These are phyloP conservation scores for Plicaturopsis crispa DNA, from an alignment of 768 basidiomycete species.

Conservation along the genomic window DNA sequence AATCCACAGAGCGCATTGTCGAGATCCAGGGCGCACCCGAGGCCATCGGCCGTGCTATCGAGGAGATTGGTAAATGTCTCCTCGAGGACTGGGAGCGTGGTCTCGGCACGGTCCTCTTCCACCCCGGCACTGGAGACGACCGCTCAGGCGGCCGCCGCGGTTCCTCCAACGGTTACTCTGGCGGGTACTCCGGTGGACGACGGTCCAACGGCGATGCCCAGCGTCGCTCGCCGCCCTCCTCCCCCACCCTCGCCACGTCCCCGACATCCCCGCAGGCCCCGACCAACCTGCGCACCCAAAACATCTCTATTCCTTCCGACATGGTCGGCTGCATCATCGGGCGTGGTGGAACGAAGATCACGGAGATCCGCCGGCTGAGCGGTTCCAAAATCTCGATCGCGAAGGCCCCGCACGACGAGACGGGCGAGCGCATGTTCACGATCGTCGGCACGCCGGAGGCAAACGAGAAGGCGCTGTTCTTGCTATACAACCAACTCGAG, in stretches of 20 bases:
- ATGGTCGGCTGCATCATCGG: constrained; percentile 99
- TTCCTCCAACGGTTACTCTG: constrained; percentile 40
- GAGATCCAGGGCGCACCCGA: constrained; percentile 95
- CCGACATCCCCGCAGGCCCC: constrained; percentile 40
- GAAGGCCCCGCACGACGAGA: constrained; percentile 98
- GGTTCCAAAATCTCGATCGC: constrained; percentile 98
- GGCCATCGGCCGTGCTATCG: constrained; percentile 86
- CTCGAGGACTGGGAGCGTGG: constrained; percentile 97
- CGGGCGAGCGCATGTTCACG: constrained; percentile 99
- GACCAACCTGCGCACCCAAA: constrained; percentile 92
- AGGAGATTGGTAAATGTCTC: constrained; percentile 93
- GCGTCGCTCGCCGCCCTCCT: constrained; percentile 41
- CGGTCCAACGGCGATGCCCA: constrained; percentile 52
- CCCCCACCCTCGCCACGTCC: constrained; percentile 21
- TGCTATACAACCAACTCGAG: constrained; percentile 95
- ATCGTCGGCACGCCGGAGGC: constrained; percentile 94
- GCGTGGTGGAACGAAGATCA: constrained; percentile 95
- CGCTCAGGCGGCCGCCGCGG: constrained; percentile 45
- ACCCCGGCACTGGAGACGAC: constrained; percentile 83
- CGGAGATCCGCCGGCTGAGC: constrained; percentile 95
- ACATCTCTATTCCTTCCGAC: constrained; percentile 98
- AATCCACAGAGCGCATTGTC: constrained; percentile 98
- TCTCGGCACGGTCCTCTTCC: constrained; percentile 90
- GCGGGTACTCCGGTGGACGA: constrained; percentile 40
- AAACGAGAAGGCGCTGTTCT: constrained; percentile 96